Evolutionary conservation across 1,139 yeast genomes (phyloP), one percentile per base, ranked within the genome.

Genomic region (Tardiomyces blankii): DNA sequence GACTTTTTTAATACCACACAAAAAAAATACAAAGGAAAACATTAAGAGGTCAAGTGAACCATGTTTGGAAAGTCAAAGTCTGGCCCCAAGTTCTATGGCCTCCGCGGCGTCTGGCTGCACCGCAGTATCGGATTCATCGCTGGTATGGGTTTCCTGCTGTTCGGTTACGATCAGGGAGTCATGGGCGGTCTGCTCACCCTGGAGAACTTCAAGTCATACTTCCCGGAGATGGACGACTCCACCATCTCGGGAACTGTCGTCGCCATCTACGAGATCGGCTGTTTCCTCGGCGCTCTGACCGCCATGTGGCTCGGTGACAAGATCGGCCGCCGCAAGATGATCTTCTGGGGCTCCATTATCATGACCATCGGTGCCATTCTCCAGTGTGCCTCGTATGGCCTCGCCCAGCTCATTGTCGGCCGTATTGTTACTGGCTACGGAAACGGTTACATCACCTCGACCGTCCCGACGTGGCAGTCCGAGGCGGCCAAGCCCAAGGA

Each of bases 381-480:
- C 47, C 82, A 86, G 25, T 68, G 74, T n/a, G 60, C 78, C 48
- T 71, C 89, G n/a, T 73, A 73, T 59, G 64, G 65, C 45, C 66
- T 80, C 48, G 84, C 82, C 32, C 91, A 82, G 57, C 77, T 84
- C 46, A 77, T 82, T 41, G 68, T 81, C 48, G 94, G 89, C 16
- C 74, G 95, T 66, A 78, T 82, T 48, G 66, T 82, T 40, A 76
- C 87, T n/a, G 95, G 95, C 51, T 51, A 80, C 40, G 94, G 94
- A 54, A 80, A 81, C 53, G 94, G 94, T 53, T 61, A 81, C 61
- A 80, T 79, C 59, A 83, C 91, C 19, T 82, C 89, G 28, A 81
- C 89, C 35, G 79, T 83, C 49, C 94, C 94, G 14, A 80, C 81
- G 52, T 82, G 86, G 80, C 87, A 83, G 63, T 77, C 91, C 0